Evolutionary conservation across 2,329 filamentous ascomycete species (phyloP), one percentile per base, ranked within the genome.

Genomic region (Fusarium metavorans): DNA sequence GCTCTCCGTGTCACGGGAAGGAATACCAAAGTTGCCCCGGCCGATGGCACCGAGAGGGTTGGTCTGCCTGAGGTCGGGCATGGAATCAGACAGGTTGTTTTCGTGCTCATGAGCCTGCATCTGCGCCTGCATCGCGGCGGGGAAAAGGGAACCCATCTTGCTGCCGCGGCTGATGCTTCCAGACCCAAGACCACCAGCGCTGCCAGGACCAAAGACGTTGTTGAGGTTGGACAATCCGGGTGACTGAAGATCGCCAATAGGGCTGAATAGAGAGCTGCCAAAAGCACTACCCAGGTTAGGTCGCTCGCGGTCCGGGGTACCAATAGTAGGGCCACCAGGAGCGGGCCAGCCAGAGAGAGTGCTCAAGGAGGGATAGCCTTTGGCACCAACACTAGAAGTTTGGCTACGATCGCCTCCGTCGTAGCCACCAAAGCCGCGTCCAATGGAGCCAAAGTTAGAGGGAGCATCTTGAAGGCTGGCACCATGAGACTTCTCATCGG

Each of bases 391-490:
- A 79, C 95, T 98, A 0, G 95, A 98, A 0, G 94, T 98, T 82
- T 98, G 95, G 81, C 95, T 98, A 23, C 96, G 92, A 81, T 98
- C 96, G 76, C 95, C 94, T 6, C 92, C 93, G 61, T 94, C 92
- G 76, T 90, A 89, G 75, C 82, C 80, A 74, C 83, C 82, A 56
- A 87, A 92, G 20, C 88, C 87, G 72, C 87, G 88, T 73, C 83
- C 85, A 74, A 89, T 79, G 3, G 85, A 85, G 63, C 89, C 89
- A 78, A 93, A 93, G 16, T 81, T 83, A 32, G 85, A 80, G 4
- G 83, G 79, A 50, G 84, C 81, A 58, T 89, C 83, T 34, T 81
- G 80, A 20, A 79, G 72, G 20, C 68, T 70, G 16, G 59, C 86
- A 30, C 88, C 88, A 61, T 87, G 86, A 14, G 83, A 80, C 59